A percentile compares a stretch with the other conserved stretches of the same genome.
Evolutionary conservation across 1,139 yeast genomes (phyloP).

Genomic region (Hyphopichia pseudoburtonii): DNA sequence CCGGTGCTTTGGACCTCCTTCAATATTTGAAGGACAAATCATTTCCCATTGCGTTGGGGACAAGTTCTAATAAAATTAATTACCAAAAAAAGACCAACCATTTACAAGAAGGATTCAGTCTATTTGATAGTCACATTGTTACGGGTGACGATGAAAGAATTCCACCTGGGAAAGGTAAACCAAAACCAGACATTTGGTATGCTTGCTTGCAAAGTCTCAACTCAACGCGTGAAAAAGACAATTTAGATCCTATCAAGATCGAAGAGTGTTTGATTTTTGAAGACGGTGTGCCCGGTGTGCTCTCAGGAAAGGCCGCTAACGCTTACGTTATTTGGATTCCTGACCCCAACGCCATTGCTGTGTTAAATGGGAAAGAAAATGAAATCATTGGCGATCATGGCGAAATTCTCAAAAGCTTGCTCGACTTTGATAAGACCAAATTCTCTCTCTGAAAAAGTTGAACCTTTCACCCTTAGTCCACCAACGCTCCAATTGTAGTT

Average conservation of each 20-base stretch:
- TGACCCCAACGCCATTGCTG: constrained; percentile 63
- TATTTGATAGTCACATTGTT: constrained; percentile 68
- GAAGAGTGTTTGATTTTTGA: constrained; percentile 88
- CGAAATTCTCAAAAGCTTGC: constrained; percentile 52
- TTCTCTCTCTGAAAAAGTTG: constrained; percentile 26
- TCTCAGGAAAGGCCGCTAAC: constrained; percentile 80
- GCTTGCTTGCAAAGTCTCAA: constrained; percentile 75
- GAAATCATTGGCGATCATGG: constrained; percentile 56
- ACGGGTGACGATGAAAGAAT: constrained; percentile 88
- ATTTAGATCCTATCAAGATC: constrained; percentile 52
- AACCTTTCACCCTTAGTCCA: too few species aligned
- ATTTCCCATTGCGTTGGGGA: constrained; percentile 89
- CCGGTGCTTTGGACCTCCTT: constrained; percentile 79
- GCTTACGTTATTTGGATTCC: constrained; percentile 92
- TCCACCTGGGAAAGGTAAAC: constrained; percentile 86
- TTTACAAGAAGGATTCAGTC: constrained; percentile 56
- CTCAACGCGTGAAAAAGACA: constrained; percentile 30
- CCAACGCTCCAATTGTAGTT: too few species aligned
- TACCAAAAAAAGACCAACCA: constrained; percentile 70
- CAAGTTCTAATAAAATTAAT: constrained; percentile 69
- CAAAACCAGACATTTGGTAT: constrained; percentile 89
- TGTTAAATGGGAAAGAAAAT: constrained; percentile 44
- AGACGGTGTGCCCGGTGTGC: constrained; percentile 90
- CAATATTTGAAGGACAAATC: constrained; percentile 43
- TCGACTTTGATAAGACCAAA: constrained; percentile 52